phyloP scores from a whole-genome alignment of 495 filamentous ascomycete genomes.

The Thermochaetoides thermophila region DNA sequence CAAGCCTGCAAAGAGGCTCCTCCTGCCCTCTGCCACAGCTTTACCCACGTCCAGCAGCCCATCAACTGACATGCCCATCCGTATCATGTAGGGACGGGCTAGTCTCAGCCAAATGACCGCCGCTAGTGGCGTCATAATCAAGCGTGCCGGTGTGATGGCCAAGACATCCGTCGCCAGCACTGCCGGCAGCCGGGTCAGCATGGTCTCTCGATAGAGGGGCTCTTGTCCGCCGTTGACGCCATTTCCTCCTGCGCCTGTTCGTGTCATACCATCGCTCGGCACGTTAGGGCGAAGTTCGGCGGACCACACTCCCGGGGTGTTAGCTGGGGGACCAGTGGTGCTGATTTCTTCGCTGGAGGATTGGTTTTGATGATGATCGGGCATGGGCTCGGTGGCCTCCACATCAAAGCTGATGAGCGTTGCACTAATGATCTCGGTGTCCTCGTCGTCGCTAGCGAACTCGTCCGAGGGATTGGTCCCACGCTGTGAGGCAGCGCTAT shows the following conservation, averaged over 20 bases:
- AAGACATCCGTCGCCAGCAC: constrained; percentile 23
- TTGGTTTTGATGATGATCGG: no score
- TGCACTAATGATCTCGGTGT: constrained; percentile 30
- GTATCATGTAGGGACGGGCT: constrained; percentile 14
- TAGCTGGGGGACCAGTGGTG: not conserved
- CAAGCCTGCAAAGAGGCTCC: constrained; percentile 6
- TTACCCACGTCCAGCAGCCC: constrained; percentile 2
- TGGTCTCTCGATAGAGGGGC: constrained; percentile 23
- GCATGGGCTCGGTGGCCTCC: constrained; percentile 30
- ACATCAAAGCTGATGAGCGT: constrained; percentile 45
- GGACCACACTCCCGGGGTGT: constrained; percentile 35
- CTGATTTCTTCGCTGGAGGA: not conserved
- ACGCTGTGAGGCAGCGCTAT: no score
- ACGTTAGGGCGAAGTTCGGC: constrained; percentile 37
- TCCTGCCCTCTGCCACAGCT: constrained; percentile 4
- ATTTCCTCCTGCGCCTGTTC: not conserved
- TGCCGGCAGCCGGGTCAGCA: constrained; percentile 22
- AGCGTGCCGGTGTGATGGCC: constrained; percentile 15
- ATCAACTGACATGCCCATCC: constrained; percentile 4
- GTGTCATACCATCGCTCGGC: constrained; percentile 2
- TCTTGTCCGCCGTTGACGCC: not conserved
- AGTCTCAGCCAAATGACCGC: constrained; percentile 13
- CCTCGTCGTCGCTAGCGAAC: constrained; percentile 35
- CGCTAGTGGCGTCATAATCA: constrained; percentile 22
- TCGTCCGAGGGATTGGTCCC: constrained; percentile 10